Percentiles rank a stretch among this genome's conserved stretches.
phyloP scores from a whole-genome alignment of 75 land plant genomes.

The Pinus tabuliformis region DNA sequence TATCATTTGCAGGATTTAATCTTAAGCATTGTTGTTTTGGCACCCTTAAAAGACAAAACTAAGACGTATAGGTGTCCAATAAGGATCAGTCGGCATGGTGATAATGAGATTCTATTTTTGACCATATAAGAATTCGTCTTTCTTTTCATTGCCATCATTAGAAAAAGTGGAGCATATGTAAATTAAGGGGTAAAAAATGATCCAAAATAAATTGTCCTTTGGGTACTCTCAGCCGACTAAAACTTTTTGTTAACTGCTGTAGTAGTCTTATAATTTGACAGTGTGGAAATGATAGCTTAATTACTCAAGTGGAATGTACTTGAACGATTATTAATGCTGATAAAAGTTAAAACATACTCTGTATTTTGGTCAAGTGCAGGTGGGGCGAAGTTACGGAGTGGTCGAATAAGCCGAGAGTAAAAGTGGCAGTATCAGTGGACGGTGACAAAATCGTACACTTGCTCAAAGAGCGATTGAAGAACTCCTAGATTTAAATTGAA shows the following conservation, averaged over 20 bases:
- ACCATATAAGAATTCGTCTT: no score
- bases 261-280: neutral
- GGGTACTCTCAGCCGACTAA: neutral
- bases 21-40: neutral
- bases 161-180: no score
- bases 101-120: no score
- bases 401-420: constrained; percentile 78
- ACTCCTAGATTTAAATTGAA: constrained; percentile 17
- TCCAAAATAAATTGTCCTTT: neutral
- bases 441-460: constrained; percentile 54
- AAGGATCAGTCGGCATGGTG: no score
- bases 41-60: neutral
- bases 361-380: constrained; percentile 27
- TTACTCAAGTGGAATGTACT: neutral
- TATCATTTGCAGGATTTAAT: neutral
- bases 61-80: no score
- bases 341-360: neutral
- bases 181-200: no score
- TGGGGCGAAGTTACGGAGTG: constrained; percentile 78
- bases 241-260: neutral
- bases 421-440: constrained; percentile 95
- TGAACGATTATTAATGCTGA: neutral
- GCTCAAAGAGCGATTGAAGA: constrained; percentile 73
- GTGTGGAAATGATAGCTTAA: neutral
- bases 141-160: no score